A percentile compares a stretch with the other conserved stretches of the same genome.
These are phyloP conservation scores for Leishmania aethiopica DNA, from an alignment of 208 protist genomes.

Conservation along the genomic window DNA sequence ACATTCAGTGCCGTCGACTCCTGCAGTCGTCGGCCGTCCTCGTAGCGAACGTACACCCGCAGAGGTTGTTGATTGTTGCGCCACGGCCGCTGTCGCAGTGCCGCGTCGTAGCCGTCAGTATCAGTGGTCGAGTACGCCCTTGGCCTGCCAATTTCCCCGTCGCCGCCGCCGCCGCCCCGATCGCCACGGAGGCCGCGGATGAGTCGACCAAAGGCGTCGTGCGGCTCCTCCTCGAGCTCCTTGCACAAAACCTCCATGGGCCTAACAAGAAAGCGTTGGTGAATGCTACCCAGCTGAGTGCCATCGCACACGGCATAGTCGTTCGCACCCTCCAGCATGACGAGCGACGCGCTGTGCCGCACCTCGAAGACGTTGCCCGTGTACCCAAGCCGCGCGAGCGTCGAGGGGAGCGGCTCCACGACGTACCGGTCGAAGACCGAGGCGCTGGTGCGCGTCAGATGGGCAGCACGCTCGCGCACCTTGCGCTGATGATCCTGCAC, in stretches of 20 bases:
- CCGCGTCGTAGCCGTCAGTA: conserved; percentile 43
- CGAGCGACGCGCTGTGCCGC: conserved; percentile 51
- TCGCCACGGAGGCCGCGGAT: conserved; percentile 9
- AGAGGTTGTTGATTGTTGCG: conserved; percentile 42
- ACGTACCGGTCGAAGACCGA: conserved; percentile 78
- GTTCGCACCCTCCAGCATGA: conserved; percentile 60
- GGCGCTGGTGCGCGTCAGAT: conserved; percentile 47
- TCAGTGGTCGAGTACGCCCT: not conserved
- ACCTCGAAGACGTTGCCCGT: conserved; percentile 50
- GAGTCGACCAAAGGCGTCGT: conserved; percentile 25
- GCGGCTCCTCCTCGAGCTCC: conserved; percentile 31
- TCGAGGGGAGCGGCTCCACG: conserved; percentile 58
- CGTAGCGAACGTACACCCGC: conserved; percentile 50
- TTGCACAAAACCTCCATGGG: conserved; percentile 42
- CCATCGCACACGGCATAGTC: conserved; percentile 82
- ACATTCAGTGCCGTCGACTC: conserved; percentile 28
- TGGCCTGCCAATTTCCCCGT: not conserved
- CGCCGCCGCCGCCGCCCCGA: not conserved
- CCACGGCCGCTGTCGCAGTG: conserved; percentile 35
- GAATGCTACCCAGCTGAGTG: conserved; percentile 50
- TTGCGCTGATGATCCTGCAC: conserved; percentile 58
- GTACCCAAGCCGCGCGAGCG: conserved; percentile 64
- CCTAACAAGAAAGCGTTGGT: conserved; percentile 62
- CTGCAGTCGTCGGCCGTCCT: conserved; percentile 57
- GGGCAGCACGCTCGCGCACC: conserved; percentile 45